Evolutionary conservation across 495 filamentous ascomycete genomes (phyloP).

Genomic region (Pseudevernia furfuracea): DNA sequence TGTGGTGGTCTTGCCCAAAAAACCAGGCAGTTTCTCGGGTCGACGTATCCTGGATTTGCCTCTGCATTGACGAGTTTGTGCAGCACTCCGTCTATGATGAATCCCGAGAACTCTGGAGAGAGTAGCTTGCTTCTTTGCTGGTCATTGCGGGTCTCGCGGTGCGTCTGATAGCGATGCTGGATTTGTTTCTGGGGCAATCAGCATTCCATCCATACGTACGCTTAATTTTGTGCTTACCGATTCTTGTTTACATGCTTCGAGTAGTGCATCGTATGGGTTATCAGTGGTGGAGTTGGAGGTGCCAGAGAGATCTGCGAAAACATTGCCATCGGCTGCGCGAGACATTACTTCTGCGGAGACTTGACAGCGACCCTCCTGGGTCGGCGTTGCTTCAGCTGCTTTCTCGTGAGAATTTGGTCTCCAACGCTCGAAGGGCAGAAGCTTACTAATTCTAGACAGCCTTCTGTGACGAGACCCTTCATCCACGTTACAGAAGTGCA

Average conservation of each 20-base stretch:
- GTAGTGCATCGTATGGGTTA: slow-evolving; percentile 74
- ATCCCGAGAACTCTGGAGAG: slow-evolving; percentile 55
- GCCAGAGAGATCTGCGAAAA: slow-evolving; percentile 2
- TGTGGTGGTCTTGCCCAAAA: slow-evolving; percentile 81
- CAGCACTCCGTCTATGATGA: slow-evolving; percentile 70
- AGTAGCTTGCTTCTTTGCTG: slow-evolving; percentile 64
- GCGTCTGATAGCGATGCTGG: slow-evolving; percentile 61
- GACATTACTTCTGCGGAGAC: background rate
- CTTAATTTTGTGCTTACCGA: slow-evolving; percentile 39
- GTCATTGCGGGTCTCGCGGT: slow-evolving; percentile 64
- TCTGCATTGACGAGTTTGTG: slow-evolving; percentile 52
- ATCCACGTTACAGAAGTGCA: background rate
- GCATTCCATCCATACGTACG: background rate
- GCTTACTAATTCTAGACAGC: background rate
- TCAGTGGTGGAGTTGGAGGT: background rate
- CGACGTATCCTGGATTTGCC: slow-evolving; percentile 56
- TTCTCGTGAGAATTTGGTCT: background rate
- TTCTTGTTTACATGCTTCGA: slow-evolving; percentile 51
- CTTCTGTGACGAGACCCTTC: background rate
- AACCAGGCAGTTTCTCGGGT: slow-evolving; percentile 71
- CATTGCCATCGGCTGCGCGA: background rate
- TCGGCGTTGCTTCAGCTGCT: background rate
- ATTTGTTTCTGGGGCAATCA: slow-evolving; percentile 50
- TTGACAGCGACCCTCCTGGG: background rate
- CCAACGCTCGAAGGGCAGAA: background rate